These are phyloP conservation scores for Glomus cerebriforme DNA, from an alignment of 192 early-diverging fungal species.

Conservation along the genomic window DNA sequence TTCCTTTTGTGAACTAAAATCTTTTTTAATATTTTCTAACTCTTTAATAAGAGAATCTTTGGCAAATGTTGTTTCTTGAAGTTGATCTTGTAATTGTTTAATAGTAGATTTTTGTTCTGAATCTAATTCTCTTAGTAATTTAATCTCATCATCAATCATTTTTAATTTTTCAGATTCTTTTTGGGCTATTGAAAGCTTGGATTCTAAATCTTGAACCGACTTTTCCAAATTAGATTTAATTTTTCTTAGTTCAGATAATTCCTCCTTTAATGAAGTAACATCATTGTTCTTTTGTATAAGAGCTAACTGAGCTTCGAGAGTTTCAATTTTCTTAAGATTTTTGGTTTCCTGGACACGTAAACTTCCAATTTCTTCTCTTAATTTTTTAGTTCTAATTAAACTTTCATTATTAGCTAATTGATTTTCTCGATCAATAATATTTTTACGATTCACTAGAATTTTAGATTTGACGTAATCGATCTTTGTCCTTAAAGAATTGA, in stretches of 20 bases:
- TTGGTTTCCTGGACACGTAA: not conserved
- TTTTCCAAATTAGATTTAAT: not conserved
- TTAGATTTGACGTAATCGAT: constrained; percentile 12
- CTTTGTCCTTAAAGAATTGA: not conserved
- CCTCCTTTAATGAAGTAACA: not conserved
- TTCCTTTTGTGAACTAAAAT: constrained; percentile 9
- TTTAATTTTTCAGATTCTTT: constrained; percentile 7
- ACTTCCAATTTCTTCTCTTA: constrained; percentile 12
- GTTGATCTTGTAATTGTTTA: not conserved
- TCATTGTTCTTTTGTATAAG: not conserved
- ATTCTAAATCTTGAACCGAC: not conserved
- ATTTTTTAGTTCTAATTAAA: not conserved
- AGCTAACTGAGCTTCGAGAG: not conserved
- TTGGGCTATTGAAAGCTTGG: not conserved
- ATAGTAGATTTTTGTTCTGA: not conserved
- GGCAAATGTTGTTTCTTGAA: not conserved
- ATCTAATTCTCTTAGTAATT: constrained; percentile 8
- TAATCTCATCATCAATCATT: not conserved
- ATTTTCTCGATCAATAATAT: not conserved
- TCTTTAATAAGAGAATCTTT: constrained; percentile 9
- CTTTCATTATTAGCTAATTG: not conserved
- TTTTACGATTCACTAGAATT: not conserved
- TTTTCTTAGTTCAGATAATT: not conserved
- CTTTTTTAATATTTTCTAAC: not conserved
- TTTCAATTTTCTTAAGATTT: constrained; percentile 6